A percentile compares a stretch with the other conserved stretches of the same genome.
phyloP scores from a whole-genome alignment of 306 rosid species.

The Senna tora region DNA sequence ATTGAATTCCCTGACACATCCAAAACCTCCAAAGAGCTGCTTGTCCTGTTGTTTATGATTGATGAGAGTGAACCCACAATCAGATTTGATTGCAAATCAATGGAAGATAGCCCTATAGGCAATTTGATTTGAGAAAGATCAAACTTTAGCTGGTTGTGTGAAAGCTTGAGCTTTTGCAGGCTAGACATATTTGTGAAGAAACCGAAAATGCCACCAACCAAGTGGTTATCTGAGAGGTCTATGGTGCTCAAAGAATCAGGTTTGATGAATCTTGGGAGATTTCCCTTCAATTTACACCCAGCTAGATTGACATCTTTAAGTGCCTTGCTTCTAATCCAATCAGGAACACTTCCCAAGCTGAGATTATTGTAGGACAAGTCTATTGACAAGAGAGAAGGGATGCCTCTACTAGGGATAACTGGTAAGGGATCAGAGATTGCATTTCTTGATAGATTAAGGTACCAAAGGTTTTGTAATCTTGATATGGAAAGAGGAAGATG shows the following conservation, averaged over 20 bases:
- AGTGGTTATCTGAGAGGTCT: conserved; percentile 78
- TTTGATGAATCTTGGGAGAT: conserved; percentile 64
- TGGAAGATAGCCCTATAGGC: conserved; percentile 54
- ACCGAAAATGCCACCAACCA: conserved; percentile 57
- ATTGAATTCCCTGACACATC: conserved; percentile 80
- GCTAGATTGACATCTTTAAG: conserved; percentile 79
- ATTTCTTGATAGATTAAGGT: conserved; percentile 80
- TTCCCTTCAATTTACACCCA: conserved; percentile 76
- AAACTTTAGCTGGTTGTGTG: conserved; percentile 76
- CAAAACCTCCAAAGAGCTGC: conserved; percentile 71
- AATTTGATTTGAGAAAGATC: conserved; percentile 65
- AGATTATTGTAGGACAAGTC: conserved; percentile 89
- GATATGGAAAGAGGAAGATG: conserved; percentile 73
- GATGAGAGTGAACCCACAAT: conserved; percentile 68
- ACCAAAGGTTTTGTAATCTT: conserved; percentile 79
- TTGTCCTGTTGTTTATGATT: conserved; percentile 56
- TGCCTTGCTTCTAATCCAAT: conserved; percentile 77
- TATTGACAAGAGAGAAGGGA: conserved; percentile 83
- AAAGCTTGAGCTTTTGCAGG: conserved; percentile 75
- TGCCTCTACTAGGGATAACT: conserved; percentile 49
- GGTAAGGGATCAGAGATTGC: conserved; percentile 74
- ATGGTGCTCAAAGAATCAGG: conserved; percentile 74
- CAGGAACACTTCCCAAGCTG: conserved; percentile 75
- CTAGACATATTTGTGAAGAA: conserved; percentile 72
- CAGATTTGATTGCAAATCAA: conserved; percentile 76